These are phyloP conservation scores for Melanomma pulvis-pyrius DNA, from an alignment of 495 filamentous ascomycete species.

Conservation along the genomic window DNA sequence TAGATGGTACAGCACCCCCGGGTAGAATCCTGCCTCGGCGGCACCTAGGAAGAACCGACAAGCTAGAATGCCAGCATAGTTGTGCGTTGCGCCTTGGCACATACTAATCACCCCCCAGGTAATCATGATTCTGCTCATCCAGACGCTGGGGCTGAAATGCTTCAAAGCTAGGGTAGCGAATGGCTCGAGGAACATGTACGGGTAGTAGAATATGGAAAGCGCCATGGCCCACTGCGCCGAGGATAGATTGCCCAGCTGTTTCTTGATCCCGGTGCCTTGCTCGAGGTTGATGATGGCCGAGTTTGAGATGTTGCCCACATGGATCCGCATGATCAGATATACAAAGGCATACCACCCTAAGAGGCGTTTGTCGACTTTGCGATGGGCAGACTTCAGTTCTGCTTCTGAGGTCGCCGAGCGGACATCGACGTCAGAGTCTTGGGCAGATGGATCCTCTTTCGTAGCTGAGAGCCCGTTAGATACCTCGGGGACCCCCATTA, in stretches of 20 bases:
- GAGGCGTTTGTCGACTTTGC: constrained; percentile 9
- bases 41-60: constrained; percentile 79
- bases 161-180: constrained; percentile 47
- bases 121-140: constrained; percentile 45
- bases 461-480: no score
- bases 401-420: background rate
- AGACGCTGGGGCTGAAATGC: constrained; percentile 42
- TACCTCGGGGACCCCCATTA: no score
- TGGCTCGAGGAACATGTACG: constrained; percentile 52
- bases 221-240: constrained; percentile 49
- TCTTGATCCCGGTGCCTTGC: constrained; percentile 37
- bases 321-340: constrained; percentile 2
- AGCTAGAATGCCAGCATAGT: constrained; percentile 5
- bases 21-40: constrained; percentile 79
- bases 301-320: constrained; percentile 40
- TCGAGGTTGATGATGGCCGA: constrained; percentile 53
- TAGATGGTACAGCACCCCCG: constrained; percentile 53
- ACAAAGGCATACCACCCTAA: constrained; percentile 1
- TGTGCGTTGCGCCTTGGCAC: constrained; percentile 14
- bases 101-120: constrained; percentile 8
- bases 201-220: constrained; percentile 48
- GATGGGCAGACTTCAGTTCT: background rate
- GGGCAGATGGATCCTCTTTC: no score
- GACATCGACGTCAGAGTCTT: no score
- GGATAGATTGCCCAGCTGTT: constrained; percentile 46